Percentiles rank a stretch among this genome's conserved stretches.
These are phyloP conservation scores for Pythium oligandrum DNA, from an alignment of 352 stramenopile genomes.

Conservation along the genomic window DNA sequence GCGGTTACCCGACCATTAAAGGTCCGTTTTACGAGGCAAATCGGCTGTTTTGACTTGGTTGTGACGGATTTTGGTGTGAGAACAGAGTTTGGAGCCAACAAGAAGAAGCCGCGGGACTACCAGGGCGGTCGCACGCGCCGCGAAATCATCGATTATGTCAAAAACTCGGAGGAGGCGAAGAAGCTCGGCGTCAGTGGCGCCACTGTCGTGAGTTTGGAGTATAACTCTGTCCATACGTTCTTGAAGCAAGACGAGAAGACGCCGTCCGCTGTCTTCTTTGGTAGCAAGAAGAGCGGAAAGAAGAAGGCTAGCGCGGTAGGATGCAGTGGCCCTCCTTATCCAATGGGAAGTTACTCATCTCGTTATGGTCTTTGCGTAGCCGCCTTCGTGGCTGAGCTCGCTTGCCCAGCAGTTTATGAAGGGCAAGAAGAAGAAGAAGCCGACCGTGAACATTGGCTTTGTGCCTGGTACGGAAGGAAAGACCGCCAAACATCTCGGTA, in stretches of 20 bases:
- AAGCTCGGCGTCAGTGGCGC: constrained; percentile 55
- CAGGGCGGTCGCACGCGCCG: constrained; percentile 48
- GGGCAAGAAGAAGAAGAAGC: constrained; percentile 53
- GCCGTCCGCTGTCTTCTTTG: constrained; percentile 69
- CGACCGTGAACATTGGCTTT: constrained; percentile 49
- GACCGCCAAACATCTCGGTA: constrained; percentile 58
- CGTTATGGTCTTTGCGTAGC: constrained; percentile 7
- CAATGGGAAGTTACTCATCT: too few relatives aligned
- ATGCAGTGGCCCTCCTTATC: too few relatives aligned
- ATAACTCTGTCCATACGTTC: constrained; percentile 49
- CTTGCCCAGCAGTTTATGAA: constrained; percentile 54
- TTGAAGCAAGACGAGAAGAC: constrained; percentile 37
- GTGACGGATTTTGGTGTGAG: not conserved
- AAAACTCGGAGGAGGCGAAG: constrained; percentile 61
- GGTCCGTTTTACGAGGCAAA: constrained; percentile 12
- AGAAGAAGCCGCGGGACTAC: constrained; percentile 76
- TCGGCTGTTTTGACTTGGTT: not conserved
- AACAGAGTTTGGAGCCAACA: constrained; percentile 72
- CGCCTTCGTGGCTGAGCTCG: constrained; percentile 48
- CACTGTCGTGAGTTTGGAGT: constrained; percentile 42
- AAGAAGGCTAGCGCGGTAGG: constrained; percentile 13
- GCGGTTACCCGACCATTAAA: constrained; percentile 82
- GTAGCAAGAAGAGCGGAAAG: constrained; percentile 43
- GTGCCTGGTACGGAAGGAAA: constrained; percentile 61
- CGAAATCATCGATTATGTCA: constrained; percentile 74